These are phyloP conservation scores for Vitis hybrid DNA, from an alignment of 177 flowering plant species.

Conservation along the genomic window DNA sequence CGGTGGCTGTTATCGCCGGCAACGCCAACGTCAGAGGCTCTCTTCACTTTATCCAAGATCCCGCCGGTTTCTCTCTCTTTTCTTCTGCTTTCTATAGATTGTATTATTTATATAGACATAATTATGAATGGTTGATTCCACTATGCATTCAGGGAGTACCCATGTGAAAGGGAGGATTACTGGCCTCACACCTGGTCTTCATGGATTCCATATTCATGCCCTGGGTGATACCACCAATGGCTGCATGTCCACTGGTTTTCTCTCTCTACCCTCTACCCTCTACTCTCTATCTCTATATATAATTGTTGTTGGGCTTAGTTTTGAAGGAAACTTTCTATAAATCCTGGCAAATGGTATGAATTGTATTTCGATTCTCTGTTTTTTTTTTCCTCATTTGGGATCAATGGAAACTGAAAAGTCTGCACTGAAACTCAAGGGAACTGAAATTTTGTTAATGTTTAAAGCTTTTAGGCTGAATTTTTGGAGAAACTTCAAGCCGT, in stretches of 20 bases:
- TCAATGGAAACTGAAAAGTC: too few species aligned
- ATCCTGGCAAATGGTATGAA: too few species aligned
- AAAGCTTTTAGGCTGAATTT: too few species aligned
- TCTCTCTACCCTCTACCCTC: neutral
- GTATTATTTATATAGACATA: neutral
- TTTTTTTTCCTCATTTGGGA: neutral
- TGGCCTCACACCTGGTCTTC: slow-evolving; percentile 77
- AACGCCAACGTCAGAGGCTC: slow-evolving; percentile 54
- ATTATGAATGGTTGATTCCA: neutral
- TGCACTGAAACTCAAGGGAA: too few species aligned
- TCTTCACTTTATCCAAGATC: slow-evolving; percentile 56
- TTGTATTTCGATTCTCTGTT: neutral
- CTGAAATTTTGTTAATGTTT: too few species aligned
- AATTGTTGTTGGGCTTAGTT: too few species aligned
- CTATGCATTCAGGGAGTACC: slow-evolving; percentile 47
- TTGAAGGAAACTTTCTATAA: too few species aligned
- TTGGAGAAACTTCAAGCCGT: too few species aligned
- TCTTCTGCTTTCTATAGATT: slow-evolving; percentile 10
- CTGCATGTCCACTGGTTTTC: slow-evolving; percentile 82
- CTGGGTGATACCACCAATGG: slow-evolving; percentile 96
- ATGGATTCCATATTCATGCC: slow-evolving; percentile 92
- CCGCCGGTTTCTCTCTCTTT: slow-evolving; percentile 39
- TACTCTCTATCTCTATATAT: neutral
- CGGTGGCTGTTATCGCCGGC: slow-evolving; percentile 76
- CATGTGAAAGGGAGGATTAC: slow-evolving; percentile 66